Conservation (phyloP, 108 stramenopile genomes). For the Seminavis robusta region DNA sequence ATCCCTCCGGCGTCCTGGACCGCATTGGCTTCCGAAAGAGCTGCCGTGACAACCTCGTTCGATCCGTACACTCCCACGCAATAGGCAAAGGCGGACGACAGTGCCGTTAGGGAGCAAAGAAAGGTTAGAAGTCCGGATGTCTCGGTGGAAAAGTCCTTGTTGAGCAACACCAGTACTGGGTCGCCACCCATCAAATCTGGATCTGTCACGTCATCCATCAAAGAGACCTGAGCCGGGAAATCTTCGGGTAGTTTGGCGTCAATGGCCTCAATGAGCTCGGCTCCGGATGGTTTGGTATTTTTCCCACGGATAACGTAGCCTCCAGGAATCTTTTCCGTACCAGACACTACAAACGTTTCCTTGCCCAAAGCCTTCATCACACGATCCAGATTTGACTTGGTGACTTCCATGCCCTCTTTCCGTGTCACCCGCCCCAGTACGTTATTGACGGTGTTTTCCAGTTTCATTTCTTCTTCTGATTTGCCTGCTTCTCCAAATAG, state of each 20-base stretch:
- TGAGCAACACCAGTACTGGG: slow-evolving; percentile 37
- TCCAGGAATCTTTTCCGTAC: slow-evolving; percentile 31
- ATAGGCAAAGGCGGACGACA: slow-evolving; percentile 35
- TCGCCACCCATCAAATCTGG: slow-evolving; percentile 21
- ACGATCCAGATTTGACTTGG: too few relatives aligned
- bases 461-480: too few relatives aligned
- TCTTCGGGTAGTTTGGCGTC: slow-evolving; percentile 26
- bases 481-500: too few relatives aligned
- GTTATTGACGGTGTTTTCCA: too few relatives aligned
- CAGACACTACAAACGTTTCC: too few relatives aligned
- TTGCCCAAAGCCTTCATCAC: too few relatives aligned
- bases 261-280: slow-evolving; percentile 29
- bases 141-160: slow-evolving; percentile 33
- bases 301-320: slow-evolving; percentile 55
- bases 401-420: too few relatives aligned
- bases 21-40: slow-evolving; percentile 34
- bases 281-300: slow-evolving; percentile 21
- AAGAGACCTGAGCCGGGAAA: slow-evolving; percentile 27
- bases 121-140: slow-evolving; percentile 1
- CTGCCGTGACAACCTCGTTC: slow-evolving; percentile 35
- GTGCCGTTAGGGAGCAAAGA: slow-evolving; percentile 28
- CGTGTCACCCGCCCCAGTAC: too few relatives aligned
- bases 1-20: too few relatives aligned
- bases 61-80: slow-evolving; percentile 37
- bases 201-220: slow-evolving; percentile 32